Evolutionary conservation across 768 basidiomycete species (phyloP), one percentile per base, ranked within the genome.

Genomic region (Naganishia vishniacii): DNA sequence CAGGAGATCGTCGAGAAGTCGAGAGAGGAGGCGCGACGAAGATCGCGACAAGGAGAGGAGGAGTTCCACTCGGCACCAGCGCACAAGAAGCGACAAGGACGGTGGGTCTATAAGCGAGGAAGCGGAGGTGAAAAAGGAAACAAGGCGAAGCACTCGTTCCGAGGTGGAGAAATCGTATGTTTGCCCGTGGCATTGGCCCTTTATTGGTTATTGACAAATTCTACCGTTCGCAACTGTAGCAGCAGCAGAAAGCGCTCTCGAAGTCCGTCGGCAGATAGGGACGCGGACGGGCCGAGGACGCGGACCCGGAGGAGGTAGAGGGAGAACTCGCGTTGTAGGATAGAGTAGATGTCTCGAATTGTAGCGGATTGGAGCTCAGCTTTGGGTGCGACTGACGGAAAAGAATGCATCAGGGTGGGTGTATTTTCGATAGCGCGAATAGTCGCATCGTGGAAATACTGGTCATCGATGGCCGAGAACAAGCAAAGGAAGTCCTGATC

Each of bases 31-130:
- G 25, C 32, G 59, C 16, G 59, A 60, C 40, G 46, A 47, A 15
- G 59, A 60, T 46, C 59, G 59, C 28, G 59, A 60, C 23, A 44
- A 56, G 40, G 49, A 47, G 18, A 51, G 51, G 16, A 63, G 20
- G n/a, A 53, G 48, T 32, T 44, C 48, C 0, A 53, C 25, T 34
- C 62, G 62, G 41, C 48, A 44, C 42, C 62, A 51, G 28, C 48
- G 62, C 18, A 56, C 28, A 40, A 28, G 51, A 28, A 56, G 46
- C 48, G 61, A 62, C 37, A 48, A 48, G 47, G 62, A 63, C 5
- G 62, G 34, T n/a, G 48, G 40, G 18, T 53, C 62, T 7, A 34
- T 41, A 8, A 40, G 11, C 7, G 62, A 51, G 11, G 48, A 63
- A n/a, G 62, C 53, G 4, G 62, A 56, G 7, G 34, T 41, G 41